Percentiles rank a stretch among this genome's conserved stretches.
These are phyloP conservation scores for Talaromyces rugulosus DNA, from an alignment of 2,329 filamentous ascomycete species.

Conservation along the genomic window DNA sequence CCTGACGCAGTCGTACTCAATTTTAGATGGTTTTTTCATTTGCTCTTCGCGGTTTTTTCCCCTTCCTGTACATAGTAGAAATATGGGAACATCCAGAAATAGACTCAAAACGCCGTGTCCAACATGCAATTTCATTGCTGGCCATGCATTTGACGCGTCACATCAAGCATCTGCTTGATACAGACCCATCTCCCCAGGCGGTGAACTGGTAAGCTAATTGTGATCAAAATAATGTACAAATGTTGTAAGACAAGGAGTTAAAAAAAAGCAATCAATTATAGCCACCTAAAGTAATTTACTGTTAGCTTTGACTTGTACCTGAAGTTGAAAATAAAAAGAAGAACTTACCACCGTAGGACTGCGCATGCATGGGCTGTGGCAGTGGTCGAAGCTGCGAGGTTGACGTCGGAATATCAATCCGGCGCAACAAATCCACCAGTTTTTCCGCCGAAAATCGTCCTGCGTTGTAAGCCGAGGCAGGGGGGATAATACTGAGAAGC, in stretches of 20 bases:
- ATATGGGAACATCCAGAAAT: neutral
- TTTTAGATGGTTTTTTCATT: neutral
- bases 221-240: neutral
- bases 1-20: neutral
- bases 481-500: constrained; percentile 68
- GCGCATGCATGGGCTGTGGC: constrained; percentile 27
- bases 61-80: neutral
- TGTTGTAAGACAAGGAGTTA: neutral
- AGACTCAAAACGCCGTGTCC: neutral
- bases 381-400: constrained; percentile 34
- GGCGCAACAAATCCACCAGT: constrained; percentile 69
- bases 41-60: neutral
- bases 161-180: neutral
- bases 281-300: neutral
- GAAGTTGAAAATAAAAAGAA: neutral
- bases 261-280: neutral
- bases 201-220: neutral
- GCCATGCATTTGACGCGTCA: neutral
- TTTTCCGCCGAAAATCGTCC: constrained; percentile 65
- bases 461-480: constrained; percentile 66
- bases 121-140: neutral
- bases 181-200: neutral
- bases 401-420: constrained; percentile 60
- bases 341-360: constrained; percentile 32
- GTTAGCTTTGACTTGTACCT: neutral